Percentiles rank a stretch among this genome's conserved stretches.
Conservation (phyloP, 352 stramenopile genomes). For the Phytopythium chamaehyphon region DNA sequence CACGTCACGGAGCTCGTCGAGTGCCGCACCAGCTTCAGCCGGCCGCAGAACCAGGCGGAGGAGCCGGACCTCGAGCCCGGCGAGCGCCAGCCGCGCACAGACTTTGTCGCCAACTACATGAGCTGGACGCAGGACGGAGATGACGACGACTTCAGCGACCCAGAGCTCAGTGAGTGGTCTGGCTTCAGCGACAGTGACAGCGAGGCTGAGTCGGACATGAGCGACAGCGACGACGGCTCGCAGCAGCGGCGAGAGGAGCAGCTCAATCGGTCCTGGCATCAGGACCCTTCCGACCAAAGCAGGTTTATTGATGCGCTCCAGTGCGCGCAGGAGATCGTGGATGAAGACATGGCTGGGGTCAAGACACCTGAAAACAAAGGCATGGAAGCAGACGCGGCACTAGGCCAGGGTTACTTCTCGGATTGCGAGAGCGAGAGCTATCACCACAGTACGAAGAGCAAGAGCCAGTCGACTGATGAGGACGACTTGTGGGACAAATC, state of each 20-base stretch:
- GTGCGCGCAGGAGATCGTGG: slow-evolving; percentile 38
- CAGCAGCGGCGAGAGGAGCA: slow-evolving; percentile 9
- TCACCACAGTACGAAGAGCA: slow-evolving; percentile 22
- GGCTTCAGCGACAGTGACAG: slow-evolving; percentile 55
- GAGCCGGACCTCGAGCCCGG: slow-evolving; percentile 63
- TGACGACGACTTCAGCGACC: slow-evolving; percentile 40
- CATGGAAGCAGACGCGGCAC: slow-evolving; percentile 27
- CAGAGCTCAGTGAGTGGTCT: slow-evolving; percentile 48
- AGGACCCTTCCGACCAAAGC: slow-evolving; percentile 17
- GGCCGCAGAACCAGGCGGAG: slow-evolving; percentile 25
- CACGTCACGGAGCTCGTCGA: slow-evolving; percentile 80
- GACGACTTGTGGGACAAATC: slow-evolving; percentile 45
- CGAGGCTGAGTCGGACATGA: slow-evolving; percentile 43
- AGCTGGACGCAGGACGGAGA: slow-evolving; percentile 33
- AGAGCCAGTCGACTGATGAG: slow-evolving; percentile 26
- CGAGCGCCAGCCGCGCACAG: slow-evolving; percentile 39
- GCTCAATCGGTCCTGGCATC: slow-evolving; percentile 15
- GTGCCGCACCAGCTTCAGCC: slow-evolving; percentile 27
- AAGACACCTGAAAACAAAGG: slow-evolving; percentile 26
- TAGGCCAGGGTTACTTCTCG: slow-evolving; percentile 71
- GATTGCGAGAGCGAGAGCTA: slow-evolving; percentile 56
- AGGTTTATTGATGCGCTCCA: slow-evolving; percentile 42
- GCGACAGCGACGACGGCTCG: slow-evolving; percentile 9
- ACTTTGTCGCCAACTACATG: slow-evolving; percentile 61
- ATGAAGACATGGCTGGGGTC: slow-evolving; percentile 34